Base-by-base conservation (phyloP, 768 basidiomycete genomes). In the Amyloporia xantha region DNA sequence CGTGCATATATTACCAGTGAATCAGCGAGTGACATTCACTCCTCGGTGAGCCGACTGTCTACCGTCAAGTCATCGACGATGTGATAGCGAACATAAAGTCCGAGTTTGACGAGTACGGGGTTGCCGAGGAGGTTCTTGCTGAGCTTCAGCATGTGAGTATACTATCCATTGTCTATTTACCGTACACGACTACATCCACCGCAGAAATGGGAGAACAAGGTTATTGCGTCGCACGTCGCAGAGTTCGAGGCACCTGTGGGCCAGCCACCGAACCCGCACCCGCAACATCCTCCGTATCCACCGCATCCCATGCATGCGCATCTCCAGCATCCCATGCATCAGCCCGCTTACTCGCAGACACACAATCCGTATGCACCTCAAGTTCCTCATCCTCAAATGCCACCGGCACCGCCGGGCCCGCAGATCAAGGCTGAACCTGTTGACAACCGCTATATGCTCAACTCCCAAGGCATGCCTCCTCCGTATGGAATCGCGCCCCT, bases 31-130 rank as follows among this genome's bases (percentile, higher is more conserved):
- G 55, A 54, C 53, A 23, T 48, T 27, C 39, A 46, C 62, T 70
- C 42, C 55, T 56, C 50, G 67, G 77, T 79, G 82, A 94, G 92
- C 92, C 92, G 64, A 62, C 68, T 58, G 87, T 91, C 59, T 99
- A 99, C 70, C 89, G 95, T 55, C 67, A 81, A 51, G 87, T 99
- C 68, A 97, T 99, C 70, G 92, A 96, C 81, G 92, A 97, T 70
- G 94, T 98, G 57, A 86, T 98, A 59, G 69, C 71, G 26, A 73
- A 77, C 58, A 88, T 95, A 73, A 90, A 88, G 71, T 72, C 81
- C 67, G 94, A 97, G 65, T 99, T 98, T 70, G 94, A 98, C 65
- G 92, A 95, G 64, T 93, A 88, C 61, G 96, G 96, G 53, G 87
- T 99, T 54, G 76, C 83, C 63, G 67, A 97, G 65, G 90, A 92